phyloP scores from a whole-genome alignment of 2,329 filamentous ascomycete genomes.

The Xylaria sp. region DNA sequence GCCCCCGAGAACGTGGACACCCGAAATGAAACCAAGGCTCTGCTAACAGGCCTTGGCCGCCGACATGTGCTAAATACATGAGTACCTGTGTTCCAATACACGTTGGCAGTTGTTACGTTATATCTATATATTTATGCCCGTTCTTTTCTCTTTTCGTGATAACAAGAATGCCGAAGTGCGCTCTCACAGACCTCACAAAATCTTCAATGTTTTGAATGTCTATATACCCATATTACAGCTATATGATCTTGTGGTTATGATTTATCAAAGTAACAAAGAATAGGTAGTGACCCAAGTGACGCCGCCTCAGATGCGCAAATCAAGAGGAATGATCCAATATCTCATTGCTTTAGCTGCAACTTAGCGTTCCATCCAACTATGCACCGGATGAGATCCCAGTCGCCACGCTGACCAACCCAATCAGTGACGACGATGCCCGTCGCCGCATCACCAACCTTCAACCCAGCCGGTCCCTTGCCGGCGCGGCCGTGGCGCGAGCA shows the following conservation, averaged over 20 bases:
- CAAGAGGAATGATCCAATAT: neutral
- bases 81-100: neutral
- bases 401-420: conserved; percentile 86
- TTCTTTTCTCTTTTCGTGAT: neutral
- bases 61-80: neutral
- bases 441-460: conserved; percentile 73
- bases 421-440: conserved; percentile 93
- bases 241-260: neutral
- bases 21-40: neutral
- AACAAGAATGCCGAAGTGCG: neutral
- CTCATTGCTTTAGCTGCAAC: conserved; percentile 61
- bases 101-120: neutral
- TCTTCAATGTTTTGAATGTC: neutral
- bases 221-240: neutral
- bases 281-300: neutral
- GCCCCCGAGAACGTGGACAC: neutral
- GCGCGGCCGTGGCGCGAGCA: conserved; percentile 66
- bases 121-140: neutral
- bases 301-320: neutral
- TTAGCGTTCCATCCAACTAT: conserved; percentile 92
- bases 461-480: conserved; percentile 60
- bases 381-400: conserved; percentile 90
- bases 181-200: neutral
- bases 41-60: neutral
- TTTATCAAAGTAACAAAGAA: neutral